Conservation (phyloP, 768 basidiomycete species). For the Hysterangium stoloniferum region DNA sequence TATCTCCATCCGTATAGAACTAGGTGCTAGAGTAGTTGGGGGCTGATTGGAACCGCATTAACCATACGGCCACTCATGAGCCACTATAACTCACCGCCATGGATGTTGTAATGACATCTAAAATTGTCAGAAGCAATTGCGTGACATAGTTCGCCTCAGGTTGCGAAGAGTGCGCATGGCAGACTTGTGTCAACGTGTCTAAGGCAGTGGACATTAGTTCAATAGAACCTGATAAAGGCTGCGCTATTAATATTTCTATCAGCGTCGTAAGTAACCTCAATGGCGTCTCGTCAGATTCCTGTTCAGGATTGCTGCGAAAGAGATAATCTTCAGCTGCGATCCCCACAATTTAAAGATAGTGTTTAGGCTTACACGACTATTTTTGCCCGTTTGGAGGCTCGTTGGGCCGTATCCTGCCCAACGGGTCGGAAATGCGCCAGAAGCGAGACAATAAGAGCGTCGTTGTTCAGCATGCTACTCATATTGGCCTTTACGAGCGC, state of each 20-base stretch:
- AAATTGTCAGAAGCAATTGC: conserved; percentile 77
- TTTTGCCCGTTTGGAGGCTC: conserved; percentile 59
- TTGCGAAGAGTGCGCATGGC: conserved; percentile 44
- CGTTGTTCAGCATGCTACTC: conserved; percentile 39
- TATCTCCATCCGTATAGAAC: conserved; percentile 69
- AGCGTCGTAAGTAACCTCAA: conserved; percentile 49
- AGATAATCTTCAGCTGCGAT: conserved; percentile 1
- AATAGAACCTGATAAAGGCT: conserved; percentile 56
- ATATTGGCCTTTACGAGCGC: conserved; percentile 40
- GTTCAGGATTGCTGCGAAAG: not conserved
- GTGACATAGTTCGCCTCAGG: conserved; percentile 73
- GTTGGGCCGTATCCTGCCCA: conserved; percentile 32
- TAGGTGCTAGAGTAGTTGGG: too few relatives aligned
- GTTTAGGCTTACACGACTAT: conserved; percentile 37
- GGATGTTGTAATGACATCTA: conserved; percentile 56
- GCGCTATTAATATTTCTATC: conserved; percentile 63
- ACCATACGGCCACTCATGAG: not conserved
- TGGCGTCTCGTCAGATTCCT: conserved; percentile 22
- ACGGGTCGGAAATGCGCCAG: conserved; percentile 42
- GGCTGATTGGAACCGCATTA: too few relatives aligned
- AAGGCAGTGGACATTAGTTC: conserved; percentile 67
- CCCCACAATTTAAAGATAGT: conserved; percentile 1
- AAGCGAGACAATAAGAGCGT: conserved; percentile 44
- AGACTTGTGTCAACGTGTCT: conserved; percentile 60
- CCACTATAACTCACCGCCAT: conserved; percentile 31